A percentile compares a stretch with the other conserved stretches of the same genome.
These are phyloP conservation scores for Solanum habrochaites DNA, from an alignment of 257 asterid species.

Conservation along the genomic window DNA sequence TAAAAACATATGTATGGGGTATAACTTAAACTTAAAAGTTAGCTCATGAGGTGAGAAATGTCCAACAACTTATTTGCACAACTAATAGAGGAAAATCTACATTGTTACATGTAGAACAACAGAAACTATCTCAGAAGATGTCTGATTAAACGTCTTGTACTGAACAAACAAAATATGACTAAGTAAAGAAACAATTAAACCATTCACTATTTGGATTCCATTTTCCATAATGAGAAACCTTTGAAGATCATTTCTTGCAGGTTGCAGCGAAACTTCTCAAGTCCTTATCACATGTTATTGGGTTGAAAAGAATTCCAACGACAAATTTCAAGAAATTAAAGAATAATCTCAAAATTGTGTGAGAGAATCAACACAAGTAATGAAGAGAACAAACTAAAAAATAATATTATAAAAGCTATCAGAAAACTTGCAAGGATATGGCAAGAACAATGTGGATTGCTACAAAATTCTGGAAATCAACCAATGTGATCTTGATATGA, in stretches of 20 bases:
- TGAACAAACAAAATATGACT: neutral
- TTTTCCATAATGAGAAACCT: neutral
- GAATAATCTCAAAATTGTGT: neutral
- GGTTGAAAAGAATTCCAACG: neutral
- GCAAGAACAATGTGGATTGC: neutral
- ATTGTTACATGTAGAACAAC: neutral
- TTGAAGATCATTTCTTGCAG: neutral
- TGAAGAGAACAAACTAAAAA: neutral
- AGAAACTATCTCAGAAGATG: neutral
- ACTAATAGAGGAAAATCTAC: neutral
- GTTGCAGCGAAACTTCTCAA: neutral
- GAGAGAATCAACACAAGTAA: neutral
- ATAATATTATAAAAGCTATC: neutral
- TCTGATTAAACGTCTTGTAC: neutral
- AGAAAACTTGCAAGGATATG: neutral
- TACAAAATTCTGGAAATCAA: neutral
- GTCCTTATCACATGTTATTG: neutral
- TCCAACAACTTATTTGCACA: neutral
- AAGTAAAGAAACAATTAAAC: neutral
- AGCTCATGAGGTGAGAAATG: neutral
- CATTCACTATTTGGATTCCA: neutral
- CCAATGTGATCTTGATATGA: neutral
- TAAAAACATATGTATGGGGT: neutral
- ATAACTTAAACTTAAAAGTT: neutral
- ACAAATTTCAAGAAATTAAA: neutral